A percentile compares a stretch with the other conserved stretches of the same genome.
phyloP scores from a whole-genome alignment of 441 rosid species.

The Gossypium davidsonii region DNA sequence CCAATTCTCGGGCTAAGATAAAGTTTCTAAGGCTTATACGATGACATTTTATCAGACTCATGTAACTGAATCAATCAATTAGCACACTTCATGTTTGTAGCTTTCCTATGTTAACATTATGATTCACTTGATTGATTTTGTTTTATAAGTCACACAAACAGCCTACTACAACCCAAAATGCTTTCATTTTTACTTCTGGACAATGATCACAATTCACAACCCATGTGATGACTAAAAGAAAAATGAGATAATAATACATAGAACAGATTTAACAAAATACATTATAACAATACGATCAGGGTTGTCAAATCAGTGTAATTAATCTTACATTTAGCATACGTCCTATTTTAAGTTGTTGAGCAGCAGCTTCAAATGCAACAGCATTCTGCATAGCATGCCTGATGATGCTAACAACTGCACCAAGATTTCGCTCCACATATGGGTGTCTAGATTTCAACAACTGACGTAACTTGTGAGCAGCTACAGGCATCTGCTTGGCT shows the following conservation, averaged over 20 bases:
- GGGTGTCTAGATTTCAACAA: constrained; percentile 57
- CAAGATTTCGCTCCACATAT: constrained; percentile 62
- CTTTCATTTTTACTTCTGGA: neutral
- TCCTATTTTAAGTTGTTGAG: constrained; percentile 40
- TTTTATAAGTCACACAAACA: neutral
- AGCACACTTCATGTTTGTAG: neutral
- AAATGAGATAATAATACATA: neutral
- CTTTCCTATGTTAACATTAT: neutral
- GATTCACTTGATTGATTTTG: neutral
- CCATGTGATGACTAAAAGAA: neutral
- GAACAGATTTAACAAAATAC: neutral
- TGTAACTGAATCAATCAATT: neutral
- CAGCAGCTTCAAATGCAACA: constrained; percentile 56
- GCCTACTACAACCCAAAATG: neutral
- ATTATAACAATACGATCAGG: neutral
- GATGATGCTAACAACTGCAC: constrained; percentile 49
- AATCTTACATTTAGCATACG: constrained; percentile 42
- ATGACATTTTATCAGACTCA: neutral
- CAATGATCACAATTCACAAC: neutral
- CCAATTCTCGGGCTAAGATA: neutral
- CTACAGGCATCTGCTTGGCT: constrained; percentile 85
- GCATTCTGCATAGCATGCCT: constrained; percentile 66
- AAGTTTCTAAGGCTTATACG: neutral
- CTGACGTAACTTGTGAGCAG: constrained; percentile 46
- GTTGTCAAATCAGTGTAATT: neutral